Percentiles rank a stretch among this genome's conserved stretches.
Conservation (phyloP, 176 grass and related monocot genomes). For the Echinochloa phyllopogon region DNA sequence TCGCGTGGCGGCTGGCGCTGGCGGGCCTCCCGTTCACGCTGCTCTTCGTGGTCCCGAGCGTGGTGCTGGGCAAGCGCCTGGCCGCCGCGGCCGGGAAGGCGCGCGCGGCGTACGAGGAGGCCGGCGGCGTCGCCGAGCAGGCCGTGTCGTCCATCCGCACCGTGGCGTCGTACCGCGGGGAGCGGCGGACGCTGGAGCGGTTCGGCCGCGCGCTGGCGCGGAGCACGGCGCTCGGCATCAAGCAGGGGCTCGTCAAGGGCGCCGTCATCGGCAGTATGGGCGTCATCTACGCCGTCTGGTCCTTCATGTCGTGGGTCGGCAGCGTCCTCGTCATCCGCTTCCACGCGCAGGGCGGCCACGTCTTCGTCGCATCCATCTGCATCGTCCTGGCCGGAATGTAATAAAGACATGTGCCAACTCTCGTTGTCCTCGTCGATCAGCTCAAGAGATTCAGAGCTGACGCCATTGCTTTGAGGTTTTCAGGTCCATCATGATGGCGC, state of each 20-base stretch:
- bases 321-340: conserved; percentile 59
- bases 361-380: conserved; percentile 61
- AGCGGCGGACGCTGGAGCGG: conserved; percentile 47
- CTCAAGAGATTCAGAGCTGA: background rate
- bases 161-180: conserved; percentile 50
- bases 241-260: conserved; percentile 65
- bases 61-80: conserved; percentile 55
- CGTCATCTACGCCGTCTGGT: conserved; percentile 63
- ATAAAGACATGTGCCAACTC: conserved; percentile 14
- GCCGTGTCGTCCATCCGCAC: conserved; percentile 63
- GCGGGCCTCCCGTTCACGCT: conserved; percentile 56
- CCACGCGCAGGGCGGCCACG: conserved; percentile 54
- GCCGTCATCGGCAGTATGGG: conserved; percentile 57
- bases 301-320: conserved; percentile 53
- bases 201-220: conserved; percentile 50
- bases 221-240: conserved; percentile 54
- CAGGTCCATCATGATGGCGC: conserved; percentile 47
- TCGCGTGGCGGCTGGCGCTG: conserved; percentile 62
- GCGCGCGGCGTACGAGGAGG: conserved; percentile 49
- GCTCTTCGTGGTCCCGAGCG: conserved; percentile 55
- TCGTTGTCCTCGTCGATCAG: background rate
- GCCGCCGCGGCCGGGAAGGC: conserved; percentile 33
- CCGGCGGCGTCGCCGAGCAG: conserved; percentile 53
- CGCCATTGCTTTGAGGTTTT: background rate
- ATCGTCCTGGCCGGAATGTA: conserved; percentile 69